Conservation (phyloP, 1,139 yeast species). For the Ogataea hybrid region DNA sequence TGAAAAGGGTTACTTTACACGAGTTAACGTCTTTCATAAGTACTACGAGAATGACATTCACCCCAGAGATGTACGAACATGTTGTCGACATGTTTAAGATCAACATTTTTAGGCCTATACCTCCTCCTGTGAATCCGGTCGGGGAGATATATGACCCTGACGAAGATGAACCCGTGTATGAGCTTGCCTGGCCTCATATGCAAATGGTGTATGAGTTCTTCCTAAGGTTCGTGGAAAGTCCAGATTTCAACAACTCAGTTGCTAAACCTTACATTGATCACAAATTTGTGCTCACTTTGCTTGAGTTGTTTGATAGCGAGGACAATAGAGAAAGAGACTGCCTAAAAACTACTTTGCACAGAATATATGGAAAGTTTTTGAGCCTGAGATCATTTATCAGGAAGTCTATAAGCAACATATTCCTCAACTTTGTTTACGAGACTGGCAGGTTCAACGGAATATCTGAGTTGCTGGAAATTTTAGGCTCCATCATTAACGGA, state of each 20-base stretch:
- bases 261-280: slow-evolving; percentile 96
- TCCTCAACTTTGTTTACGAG: slow-evolving; percentile 90
- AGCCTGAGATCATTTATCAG: slow-evolving; percentile 89
- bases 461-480: slow-evolving; percentile 89
- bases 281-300: slow-evolving; percentile 71
- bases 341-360: slow-evolving; percentile 88
- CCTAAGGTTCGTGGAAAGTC: slow-evolving; percentile 87
- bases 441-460: slow-evolving; percentile 96
- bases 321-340: slow-evolving; percentile 97
- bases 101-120: slow-evolving; percentile 91
- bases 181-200: slow-evolving; percentile 99
- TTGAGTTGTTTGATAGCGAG: slow-evolving; percentile 92
- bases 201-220: slow-evolving; percentile 94
- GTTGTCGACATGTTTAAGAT: slow-evolving; percentile 88
- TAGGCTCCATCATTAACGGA: slow-evolving; percentile 96
- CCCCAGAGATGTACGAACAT: slow-evolving; percentile 87
- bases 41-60: slow-evolving; percentile 77
- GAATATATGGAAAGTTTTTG: slow-evolving; percentile 93
- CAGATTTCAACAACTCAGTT: slow-evolving; percentile 89
- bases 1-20: slow-evolving; percentile 80
- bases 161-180: slow-evolving; percentile 97
- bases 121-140: slow-evolving; percentile 96
- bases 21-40: slow-evolving; percentile 82
- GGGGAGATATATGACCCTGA: slow-evolving; percentile 98
- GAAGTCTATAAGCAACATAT: slow-evolving; percentile 87